Evolutionary conservation across 1,284 basidiomycete genomes (phyloP).

Genomic region (Pseudozyma sp.): DNA sequence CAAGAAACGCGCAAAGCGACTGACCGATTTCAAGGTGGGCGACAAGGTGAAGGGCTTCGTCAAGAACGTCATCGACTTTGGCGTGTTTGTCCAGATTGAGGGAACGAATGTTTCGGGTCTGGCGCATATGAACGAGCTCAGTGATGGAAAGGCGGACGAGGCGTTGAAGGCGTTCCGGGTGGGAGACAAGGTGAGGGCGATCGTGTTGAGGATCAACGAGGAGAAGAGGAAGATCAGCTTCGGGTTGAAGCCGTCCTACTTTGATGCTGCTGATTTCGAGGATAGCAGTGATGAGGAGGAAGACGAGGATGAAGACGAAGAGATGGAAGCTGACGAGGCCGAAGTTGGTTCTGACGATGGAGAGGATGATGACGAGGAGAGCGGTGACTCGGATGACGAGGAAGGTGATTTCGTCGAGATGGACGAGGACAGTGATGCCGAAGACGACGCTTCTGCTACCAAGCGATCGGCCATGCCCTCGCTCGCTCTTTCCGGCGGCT

Average conservation of each 20-base stretch:
- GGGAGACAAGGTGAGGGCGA: slow-evolving; percentile 86
- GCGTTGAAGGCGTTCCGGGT: slow-evolving; percentile 85
- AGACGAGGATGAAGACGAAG: slow-evolving; percentile 69
- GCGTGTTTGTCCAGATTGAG: slow-evolving; percentile 89
- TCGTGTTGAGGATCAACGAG: slow-evolving; percentile 79
- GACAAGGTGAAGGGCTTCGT: slow-evolving; percentile 69
- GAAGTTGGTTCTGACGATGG: slow-evolving; percentile 50
- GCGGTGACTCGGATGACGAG: slow-evolving; percentile 34
- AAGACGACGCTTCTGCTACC: slow-evolving; percentile 25
- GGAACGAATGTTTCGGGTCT: slow-evolving; percentile 86
- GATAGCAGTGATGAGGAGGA: slow-evolving; percentile 69
- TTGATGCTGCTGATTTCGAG: slow-evolving; percentile 71
- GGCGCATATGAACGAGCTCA: slow-evolving; percentile 79
- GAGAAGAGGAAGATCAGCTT: slow-evolving; percentile 85
- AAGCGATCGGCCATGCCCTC: slow-evolving; percentile 57
- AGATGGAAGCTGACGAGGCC: slow-evolving; percentile 50
- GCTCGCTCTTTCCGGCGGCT: slow-evolving; percentile 71
- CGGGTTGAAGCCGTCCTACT: slow-evolving; percentile 89
- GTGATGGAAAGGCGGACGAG: slow-evolving; percentile 69
- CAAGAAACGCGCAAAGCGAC: slow-evolving; percentile 29
- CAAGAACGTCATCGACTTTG: slow-evolving; percentile 80
- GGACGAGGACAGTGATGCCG: slow-evolving; percentile 55
- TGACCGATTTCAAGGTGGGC: slow-evolving; percentile 63
- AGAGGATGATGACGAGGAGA: slow-evolving; percentile 54
- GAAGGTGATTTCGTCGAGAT: slow-evolving; percentile 52